phyloP scores from a whole-genome alignment of 2,329 filamentous ascomycete genomes.

The Anisogramma anomala region DNA sequence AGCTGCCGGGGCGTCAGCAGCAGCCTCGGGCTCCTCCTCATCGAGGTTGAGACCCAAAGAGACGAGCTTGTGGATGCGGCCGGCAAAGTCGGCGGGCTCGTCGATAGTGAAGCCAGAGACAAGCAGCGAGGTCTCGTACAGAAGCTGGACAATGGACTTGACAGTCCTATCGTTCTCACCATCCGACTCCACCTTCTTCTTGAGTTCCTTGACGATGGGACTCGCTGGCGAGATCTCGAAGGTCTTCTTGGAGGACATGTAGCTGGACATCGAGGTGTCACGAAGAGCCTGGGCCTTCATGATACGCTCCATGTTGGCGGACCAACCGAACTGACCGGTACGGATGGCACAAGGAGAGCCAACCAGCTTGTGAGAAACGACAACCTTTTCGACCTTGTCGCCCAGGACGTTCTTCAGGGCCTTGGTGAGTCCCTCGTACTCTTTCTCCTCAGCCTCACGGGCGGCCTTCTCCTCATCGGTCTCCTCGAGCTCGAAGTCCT shows the following conservation, averaged over 20 bases:
- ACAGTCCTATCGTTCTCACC: constrained; percentile 98
- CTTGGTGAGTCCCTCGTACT: constrained; percentile 91
- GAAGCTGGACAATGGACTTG: constrained; percentile 96
- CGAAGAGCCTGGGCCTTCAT: constrained; percentile 99
- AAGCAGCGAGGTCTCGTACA: constrained; percentile 97
- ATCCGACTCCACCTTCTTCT: constrained; percentile 96
- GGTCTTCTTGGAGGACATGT: constrained; percentile 99
- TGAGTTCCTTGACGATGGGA: constrained; percentile 95
- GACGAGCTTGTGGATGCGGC: constrained; percentile 99
- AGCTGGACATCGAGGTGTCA: constrained; percentile 98
- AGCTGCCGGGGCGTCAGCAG: constrained; percentile 42
- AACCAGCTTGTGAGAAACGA: constrained; percentile 94
- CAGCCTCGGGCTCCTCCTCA: constrained; percentile 75
- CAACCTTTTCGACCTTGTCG: constrained; percentile 99
- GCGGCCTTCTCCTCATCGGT: constrained; percentile 97
- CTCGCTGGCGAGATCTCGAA: constrained; percentile 99
- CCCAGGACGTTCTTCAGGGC: constrained; percentile 97
- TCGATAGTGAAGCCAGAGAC: constrained; percentile 99
- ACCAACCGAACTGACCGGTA: constrained; percentile 99
- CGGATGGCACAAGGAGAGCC: constrained; percentile 95
- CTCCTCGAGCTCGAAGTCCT: constrained; percentile 99
- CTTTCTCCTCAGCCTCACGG: constrained; percentile 96
- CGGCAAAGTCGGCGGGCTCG: constrained; percentile 92
- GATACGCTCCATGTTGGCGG: constrained; percentile 99
- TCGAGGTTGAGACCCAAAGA: constrained; percentile 96